A percentile compares a stretch with the other conserved stretches of the same genome.
These are phyloP conservation scores for Skeletonema potamos DNA, from an alignment of 108 stramenopile species.

Conservation along the genomic window DNA sequence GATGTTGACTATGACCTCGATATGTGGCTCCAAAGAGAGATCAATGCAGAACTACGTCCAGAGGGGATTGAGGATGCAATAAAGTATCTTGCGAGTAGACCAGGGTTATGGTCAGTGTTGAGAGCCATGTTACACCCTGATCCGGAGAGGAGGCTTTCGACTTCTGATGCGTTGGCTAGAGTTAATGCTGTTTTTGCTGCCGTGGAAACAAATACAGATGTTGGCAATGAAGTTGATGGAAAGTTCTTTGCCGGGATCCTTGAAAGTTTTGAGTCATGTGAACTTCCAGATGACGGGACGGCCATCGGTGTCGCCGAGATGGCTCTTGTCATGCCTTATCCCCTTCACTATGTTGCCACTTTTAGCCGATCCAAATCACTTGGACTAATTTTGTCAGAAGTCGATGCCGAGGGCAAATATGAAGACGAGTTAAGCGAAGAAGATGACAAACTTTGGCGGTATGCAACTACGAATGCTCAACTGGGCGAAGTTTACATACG, in stretches of 20 bases:
- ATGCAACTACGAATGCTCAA: constrained; percentile 56
- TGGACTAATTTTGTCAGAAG: constrained; percentile 70
- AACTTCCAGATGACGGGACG: neutral
- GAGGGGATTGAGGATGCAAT: constrained; percentile 64
- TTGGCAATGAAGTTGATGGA: neutral
- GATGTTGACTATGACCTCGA: constrained; percentile 66
- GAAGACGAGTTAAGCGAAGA: constrained; percentile 18
- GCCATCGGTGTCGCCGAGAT: neutral
- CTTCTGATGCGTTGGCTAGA: neutral
- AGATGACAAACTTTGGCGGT: constrained; percentile 52
- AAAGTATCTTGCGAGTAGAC: constrained; percentile 53
- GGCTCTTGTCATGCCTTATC: constrained; percentile 49
- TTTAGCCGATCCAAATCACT: constrained; percentile 60
- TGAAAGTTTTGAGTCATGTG: constrained; percentile 1
- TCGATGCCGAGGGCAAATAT: constrained; percentile 44
- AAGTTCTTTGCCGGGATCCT: neutral
- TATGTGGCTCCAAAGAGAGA: constrained; percentile 61
- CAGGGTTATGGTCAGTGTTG: constrained; percentile 68
- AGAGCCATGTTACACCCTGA: constrained; percentile 48
- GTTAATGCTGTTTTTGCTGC: neutral
- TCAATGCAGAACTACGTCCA: constrained; percentile 58
- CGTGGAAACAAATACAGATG: neutral
- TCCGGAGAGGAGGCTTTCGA: constrained; percentile 22
- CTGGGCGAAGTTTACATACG: constrained; percentile 76
- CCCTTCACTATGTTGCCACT: constrained; percentile 81